Conservation (phyloP, 108 stramenopile genomes). For the Craspedostauros australis region DNA sequence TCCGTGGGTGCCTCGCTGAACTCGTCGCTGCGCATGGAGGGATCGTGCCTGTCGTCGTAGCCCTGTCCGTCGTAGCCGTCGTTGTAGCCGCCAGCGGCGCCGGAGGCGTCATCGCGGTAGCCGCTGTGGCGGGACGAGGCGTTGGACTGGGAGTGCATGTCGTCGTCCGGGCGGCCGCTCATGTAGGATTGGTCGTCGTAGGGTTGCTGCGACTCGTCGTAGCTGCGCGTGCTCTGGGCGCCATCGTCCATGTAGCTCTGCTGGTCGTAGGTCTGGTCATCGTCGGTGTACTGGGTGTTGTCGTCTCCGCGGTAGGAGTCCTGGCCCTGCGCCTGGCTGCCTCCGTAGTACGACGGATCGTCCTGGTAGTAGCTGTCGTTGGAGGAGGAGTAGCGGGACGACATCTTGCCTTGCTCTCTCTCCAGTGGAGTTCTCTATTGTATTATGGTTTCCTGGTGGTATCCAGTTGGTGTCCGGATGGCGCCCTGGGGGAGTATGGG, state of each 20-base stretch:
- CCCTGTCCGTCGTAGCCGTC: neutral
- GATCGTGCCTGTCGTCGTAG: neutral
- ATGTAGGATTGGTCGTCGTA: neutral
- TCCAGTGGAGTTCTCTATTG: too few species aligned
- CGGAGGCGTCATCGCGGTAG: neutral
- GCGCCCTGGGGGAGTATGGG: too few species aligned
- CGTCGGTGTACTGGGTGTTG: neutral
- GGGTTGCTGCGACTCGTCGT: neutral
- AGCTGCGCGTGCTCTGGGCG: neutral
- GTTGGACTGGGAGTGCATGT: neutral
- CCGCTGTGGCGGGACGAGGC: neutral
- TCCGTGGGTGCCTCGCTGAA: conserved; percentile 2
- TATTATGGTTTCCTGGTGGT: too few species aligned
- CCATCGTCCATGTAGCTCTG: neutral
- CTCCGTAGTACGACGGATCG: too few species aligned
- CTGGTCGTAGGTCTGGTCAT: neutral
- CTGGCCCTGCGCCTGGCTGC: too few species aligned
- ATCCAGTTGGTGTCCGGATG: too few species aligned
- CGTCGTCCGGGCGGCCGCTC: neutral
- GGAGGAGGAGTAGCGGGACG: too few species aligned
- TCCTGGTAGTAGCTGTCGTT: too few species aligned
- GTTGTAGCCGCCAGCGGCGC: neutral
- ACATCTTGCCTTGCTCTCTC: too few species aligned
- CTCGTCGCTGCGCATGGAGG: neutral
- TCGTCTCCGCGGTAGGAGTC: too few species aligned